Base-by-base conservation (phyloP, 345 rosid species). In the Sisymbrium altissimum region DNA sequence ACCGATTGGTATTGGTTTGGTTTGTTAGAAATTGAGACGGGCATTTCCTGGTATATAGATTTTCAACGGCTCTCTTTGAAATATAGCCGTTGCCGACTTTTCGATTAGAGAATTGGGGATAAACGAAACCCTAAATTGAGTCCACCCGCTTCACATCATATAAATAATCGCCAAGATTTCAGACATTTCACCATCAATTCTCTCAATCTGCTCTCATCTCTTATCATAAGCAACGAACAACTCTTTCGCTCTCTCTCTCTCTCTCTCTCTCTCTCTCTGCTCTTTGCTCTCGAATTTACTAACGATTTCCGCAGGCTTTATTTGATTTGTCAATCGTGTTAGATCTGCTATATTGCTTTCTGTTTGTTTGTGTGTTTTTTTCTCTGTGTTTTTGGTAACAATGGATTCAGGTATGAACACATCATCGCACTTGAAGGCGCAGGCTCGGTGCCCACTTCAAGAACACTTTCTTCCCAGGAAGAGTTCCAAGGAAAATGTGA, bases 381-480 rank as follows among this genome's bases (percentile, higher is more conserved):
- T 30, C 4, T 45, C 2, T 76, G 13, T 77, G 67, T 70, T 52
- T 70, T 56, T 3, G 5, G 13, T 54, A n/a, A 36, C 25, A 29
- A 77, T 77, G 80, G 77, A 77, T 77, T 41, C 69, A 77, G 77
- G 80, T 21, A 71, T 71, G 77, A 71, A 33, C 41, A 72, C 53
- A 62, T 72, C 76, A 50, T 39, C 76, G 4, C 71, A 41, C 49
- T 33, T 77, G 69, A 83, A 78, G 38, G 66, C 49, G 6, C 81
- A 80, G 50, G 75, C 86, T 52, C 80, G 84, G 13, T 71, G 46
- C 39, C 84, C 88, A 0, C 86, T 85, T 81, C 82, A 72, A 70
- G 86, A 83, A 50, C 83, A 83, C 41, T 62, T 64, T 39, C 75
- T 81, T 48, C 84, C 73, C 78, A 70, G 79, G 57, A 85, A 45